Percentiles rank a stretch among this genome's conserved stretches.
Evolutionary conservation across 2,329 filamentous ascomycete species (phyloP).

Genomic region (Trichophyton equinum): DNA sequence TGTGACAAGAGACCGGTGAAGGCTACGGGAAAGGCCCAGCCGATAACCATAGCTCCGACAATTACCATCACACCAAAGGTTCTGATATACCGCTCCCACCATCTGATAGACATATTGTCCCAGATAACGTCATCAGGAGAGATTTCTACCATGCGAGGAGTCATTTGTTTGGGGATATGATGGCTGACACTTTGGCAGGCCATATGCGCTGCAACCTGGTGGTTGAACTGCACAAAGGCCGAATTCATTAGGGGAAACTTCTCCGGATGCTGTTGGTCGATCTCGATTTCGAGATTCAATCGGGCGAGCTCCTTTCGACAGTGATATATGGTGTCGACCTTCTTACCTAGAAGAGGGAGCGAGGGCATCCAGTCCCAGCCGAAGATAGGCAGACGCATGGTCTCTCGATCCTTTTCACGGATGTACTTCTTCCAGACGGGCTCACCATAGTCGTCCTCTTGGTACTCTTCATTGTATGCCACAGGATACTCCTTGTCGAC

Average conservation of each 20-base stretch:
- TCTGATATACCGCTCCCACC: slow-evolving; percentile 81
- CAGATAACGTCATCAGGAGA: slow-evolving; percentile 85
- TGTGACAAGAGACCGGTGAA: slow-evolving; percentile 77
- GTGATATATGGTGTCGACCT: slow-evolving; percentile 90
- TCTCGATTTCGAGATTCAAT: slow-evolving; percentile 81
- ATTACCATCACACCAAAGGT: slow-evolving; percentile 51
- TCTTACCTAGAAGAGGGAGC: slow-evolving; percentile 68
- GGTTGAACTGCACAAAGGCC: slow-evolving; percentile 96
- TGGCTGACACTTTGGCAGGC: slow-evolving; percentile 86
- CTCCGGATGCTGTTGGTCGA: slow-evolving; percentile 75
- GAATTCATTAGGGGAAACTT: slow-evolving; percentile 87
- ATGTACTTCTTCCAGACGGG: slow-evolving; percentile 75
- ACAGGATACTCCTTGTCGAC: slow-evolving; percentile 42
- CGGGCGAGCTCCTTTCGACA: slow-evolving; percentile 76
- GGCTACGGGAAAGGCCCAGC: slow-evolving; percentile 83
- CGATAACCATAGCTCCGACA: slow-evolving; percentile 63
- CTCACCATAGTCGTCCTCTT: slow-evolving; percentile 49
- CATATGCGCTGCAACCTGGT: slow-evolving; percentile 96
- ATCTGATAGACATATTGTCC: slow-evolving; percentile 92
- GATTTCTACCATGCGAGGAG: slow-evolving; percentile 83
- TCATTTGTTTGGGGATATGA: slow-evolving; percentile 86
- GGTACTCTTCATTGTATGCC: slow-evolving; percentile 50
- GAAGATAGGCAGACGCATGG: slow-evolving; percentile 59
- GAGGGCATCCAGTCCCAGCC: slow-evolving; percentile 58
- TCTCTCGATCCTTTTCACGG: slow-evolving; percentile 68